A percentile compares a stretch with the other conserved stretches of the same genome.
phyloP scores from a whole-genome alignment of 2,329 filamentous ascomycete genomes.

The Paraphoma sp. region DNA sequence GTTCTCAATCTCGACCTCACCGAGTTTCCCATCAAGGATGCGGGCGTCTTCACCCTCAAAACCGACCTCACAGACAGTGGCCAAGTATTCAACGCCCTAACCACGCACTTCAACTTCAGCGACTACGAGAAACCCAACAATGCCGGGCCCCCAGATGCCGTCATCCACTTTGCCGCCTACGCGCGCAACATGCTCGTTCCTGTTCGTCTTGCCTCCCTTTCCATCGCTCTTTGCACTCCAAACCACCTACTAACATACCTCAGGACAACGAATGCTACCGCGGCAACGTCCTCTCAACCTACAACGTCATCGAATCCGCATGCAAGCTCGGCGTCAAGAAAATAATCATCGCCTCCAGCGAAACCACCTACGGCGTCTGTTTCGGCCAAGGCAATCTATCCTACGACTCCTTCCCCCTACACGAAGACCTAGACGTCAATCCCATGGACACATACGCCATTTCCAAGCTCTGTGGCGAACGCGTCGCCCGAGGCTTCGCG shows the following conservation, averaged over 20 bases:
- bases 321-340: slow-evolving; percentile 68
- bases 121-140: slow-evolving; percentile 55
- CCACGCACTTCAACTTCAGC: slow-evolving; percentile 62
- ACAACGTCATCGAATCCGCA: slow-evolving; percentile 69
- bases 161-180: slow-evolving; percentile 67
- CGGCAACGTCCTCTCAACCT: slow-evolving; percentile 62
- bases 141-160: slow-evolving; percentile 61
- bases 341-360: slow-evolving; percentile 65
- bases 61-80: slow-evolving; percentile 63
- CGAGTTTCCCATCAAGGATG: slow-evolving; percentile 52
- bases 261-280: slow-evolving; percentile 67
- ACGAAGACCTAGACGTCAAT: slow-evolving; percentile 65
- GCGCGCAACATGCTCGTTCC: slow-evolving; percentile 63
- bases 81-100: slow-evolving; percentile 62
- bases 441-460: slow-evolving; percentile 69
- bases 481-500: slow-evolving; percentile 63
- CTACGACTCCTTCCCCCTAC: slow-evolving; percentile 64
- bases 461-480: slow-evolving; percentile 66
- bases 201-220: too few species aligned
- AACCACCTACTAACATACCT: too few species aligned
- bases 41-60: slow-evolving; percentile 60
- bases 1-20: slow-evolving; percentile 64
- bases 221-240: too few species aligned
- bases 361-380: slow-evolving; percentile 68
- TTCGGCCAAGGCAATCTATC: slow-evolving; percentile 65